Evolutionary conservation across 306 rosid species (phyloP), one percentile per base, ranked within the genome.

Genomic region (Chamaecrista fasciculata): DNA sequence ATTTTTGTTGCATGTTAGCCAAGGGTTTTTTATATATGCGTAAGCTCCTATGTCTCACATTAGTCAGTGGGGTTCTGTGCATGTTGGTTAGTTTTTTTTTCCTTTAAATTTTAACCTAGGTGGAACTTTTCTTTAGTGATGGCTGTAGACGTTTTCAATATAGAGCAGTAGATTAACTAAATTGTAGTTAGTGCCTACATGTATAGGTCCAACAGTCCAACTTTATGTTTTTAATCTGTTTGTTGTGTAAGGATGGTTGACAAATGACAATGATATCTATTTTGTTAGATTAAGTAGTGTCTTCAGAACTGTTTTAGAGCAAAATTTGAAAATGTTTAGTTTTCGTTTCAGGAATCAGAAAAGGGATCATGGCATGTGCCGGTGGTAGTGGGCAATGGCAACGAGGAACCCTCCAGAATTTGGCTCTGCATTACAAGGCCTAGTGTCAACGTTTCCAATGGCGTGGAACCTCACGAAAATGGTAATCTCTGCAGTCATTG

Each of bases 281-380:
- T 7, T 37, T 42, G 11, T 68, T 42, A 24, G 36, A 18, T 25
- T 51, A 40, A 0, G 25, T 46, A 0, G 52, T 48, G 26, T 53
- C 16, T 28, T 14, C 56, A 47, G 65, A 66, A 21, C 62, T 55
- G 8, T 33, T 66, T 19, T 64, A 33, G 66, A 8, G 46, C 57
- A 49, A 55, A 57, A 40, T 20, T 10, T 80, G 62, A 67, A 48
- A 14, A 28, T 19, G 19, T 6, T 43, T 24, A 67, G 61, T 72
- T 51, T 71, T 12, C 76, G 40, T 81, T 83, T 52, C 81, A 94
- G 99, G 97, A 94, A 75, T 86, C 86, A 6, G 96, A 78, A 46
- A 85, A 70, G 34, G 96, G 99, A 59, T 81, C 88, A 11, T 94
- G 97, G 96, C 99, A 94, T 71, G 83, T 94, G 23, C 97, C 99